phyloP scores from a whole-genome alignment of 192 early-diverging fungal species.

The Coemansia sp. region DNA sequence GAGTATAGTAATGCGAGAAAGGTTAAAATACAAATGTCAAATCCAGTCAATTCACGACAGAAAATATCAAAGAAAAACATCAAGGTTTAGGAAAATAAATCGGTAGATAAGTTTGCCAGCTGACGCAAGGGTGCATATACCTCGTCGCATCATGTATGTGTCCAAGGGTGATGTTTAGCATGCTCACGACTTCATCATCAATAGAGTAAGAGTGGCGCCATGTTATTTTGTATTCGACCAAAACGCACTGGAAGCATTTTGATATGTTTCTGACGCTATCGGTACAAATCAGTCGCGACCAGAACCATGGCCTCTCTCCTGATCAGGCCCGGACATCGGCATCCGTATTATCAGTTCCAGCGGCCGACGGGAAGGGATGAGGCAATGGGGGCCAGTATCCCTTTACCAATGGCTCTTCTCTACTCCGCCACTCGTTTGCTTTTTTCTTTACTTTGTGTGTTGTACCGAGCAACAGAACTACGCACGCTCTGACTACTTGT shows the following conservation, averaged over 20 bases:
- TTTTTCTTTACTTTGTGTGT: not conserved
- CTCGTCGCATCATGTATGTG: not conserved
- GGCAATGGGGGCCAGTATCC: not conserved
- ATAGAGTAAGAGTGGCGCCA: not conserved
- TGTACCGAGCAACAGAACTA: not conserved
- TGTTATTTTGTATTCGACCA: not conserved
- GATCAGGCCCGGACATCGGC: not conserved
- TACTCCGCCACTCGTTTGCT: not conserved
- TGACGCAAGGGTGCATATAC: not conserved
- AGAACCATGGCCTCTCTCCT: not conserved
- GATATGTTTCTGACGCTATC: not conserved
- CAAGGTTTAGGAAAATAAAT: not conserved
- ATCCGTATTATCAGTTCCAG: slow-evolving; percentile 1
- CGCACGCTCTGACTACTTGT: not conserved
- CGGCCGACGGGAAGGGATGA: not conserved
- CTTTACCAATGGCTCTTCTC: not conserved
- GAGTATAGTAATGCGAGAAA: not conserved
- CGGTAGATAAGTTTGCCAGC: not conserved
- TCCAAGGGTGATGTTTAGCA: not conserved
- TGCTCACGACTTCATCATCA: not conserved
- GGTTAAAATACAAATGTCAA: not conserved
- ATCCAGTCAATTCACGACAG: not conserved
- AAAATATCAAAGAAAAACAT: not conserved
- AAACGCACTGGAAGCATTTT: not conserved
- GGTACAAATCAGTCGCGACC: not conserved